phyloP scores from a whole-genome alignment of 129 eudicot species.

The Chrysanthemum makinoi region DNA sequence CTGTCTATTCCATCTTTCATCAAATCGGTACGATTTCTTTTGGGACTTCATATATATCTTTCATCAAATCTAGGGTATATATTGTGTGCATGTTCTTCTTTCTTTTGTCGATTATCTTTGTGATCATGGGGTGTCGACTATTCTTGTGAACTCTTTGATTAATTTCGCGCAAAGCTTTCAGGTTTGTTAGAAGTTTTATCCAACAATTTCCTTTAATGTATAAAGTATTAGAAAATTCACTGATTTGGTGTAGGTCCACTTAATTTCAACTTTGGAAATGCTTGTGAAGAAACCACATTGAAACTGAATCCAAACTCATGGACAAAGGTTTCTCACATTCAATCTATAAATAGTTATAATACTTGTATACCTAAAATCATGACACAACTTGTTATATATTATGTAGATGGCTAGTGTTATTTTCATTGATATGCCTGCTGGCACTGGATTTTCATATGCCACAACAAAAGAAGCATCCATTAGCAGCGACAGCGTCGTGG shows the following conservation, averaged over 20 bases:
- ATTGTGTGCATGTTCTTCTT: too few relatives aligned
- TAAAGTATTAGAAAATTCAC: not conserved
- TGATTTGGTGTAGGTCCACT: conserved; percentile 4
- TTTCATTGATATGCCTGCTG: conserved; percentile 22
- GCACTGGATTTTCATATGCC: conserved; percentile 16
- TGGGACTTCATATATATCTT: too few relatives aligned
- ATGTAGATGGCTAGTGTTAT: conserved; percentile 12
- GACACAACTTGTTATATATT: not conserved
- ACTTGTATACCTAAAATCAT: not conserved
- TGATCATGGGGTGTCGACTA: too few relatives aligned
- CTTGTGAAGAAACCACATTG: not conserved
- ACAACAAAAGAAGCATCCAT: conserved; percentile 4
- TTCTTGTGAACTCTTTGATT: too few relatives aligned
- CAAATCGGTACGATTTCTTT: too few relatives aligned
- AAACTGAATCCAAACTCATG: not conserved
- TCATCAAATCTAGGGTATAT: too few relatives aligned
- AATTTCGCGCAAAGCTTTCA: too few relatives aligned
- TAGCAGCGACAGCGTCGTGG: not conserved
- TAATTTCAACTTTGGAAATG: not conserved
- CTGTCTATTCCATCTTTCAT: too few relatives aligned
- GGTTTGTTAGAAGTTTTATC: too few relatives aligned
- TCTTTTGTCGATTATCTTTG: too few relatives aligned
- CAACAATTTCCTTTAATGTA: too few relatives aligned
- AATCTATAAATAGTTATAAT: not conserved
- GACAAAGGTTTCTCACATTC: conserved; percentile 11